phyloP scores from a whole-genome alignment of 768 basidiomycete genomes.

The Amanita phalloides region DNA sequence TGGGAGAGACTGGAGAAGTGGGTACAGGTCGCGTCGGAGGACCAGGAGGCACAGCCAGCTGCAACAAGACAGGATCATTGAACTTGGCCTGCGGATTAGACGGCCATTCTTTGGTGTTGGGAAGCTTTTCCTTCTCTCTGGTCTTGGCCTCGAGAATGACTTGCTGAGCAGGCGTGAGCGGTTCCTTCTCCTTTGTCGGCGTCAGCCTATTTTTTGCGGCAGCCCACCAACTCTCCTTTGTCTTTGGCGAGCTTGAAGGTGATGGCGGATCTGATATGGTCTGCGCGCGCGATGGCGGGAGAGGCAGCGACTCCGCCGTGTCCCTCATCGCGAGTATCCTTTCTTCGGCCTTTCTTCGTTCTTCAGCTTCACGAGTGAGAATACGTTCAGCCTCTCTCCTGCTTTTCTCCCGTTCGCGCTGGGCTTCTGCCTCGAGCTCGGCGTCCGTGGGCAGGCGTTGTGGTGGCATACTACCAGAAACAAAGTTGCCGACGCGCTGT shows the following conservation, averaged over 20 bases:
- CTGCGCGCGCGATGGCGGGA: slow-evolving; percentile 54
- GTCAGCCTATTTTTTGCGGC: slow-evolving; percentile 67
- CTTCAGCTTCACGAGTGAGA: slow-evolving; percentile 58
- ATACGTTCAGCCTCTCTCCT: slow-evolving; percentile 73
- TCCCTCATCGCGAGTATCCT: slow-evolving; percentile 70
- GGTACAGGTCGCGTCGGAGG: slow-evolving; percentile 30
- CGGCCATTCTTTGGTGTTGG: slow-evolving; percentile 48
- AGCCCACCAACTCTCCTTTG: slow-evolving; percentile 66
- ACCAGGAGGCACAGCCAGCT: slow-evolving; percentile 41
- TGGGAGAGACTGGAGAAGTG: slow-evolving; percentile 54
- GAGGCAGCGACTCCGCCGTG: slow-evolving; percentile 32
- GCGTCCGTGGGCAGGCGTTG: slow-evolving; percentile 52
- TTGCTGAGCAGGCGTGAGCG: slow-evolving; percentile 78
- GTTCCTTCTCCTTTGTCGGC: slow-evolving; percentile 64
- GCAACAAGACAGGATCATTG: slow-evolving; percentile 47
- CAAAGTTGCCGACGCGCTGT: slow-evolving; percentile 60
- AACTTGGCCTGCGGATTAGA: slow-evolving; percentile 39
- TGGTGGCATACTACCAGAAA: slow-evolving; percentile 36
- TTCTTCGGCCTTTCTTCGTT: slow-evolving; percentile 60
- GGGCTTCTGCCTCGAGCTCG: slow-evolving; percentile 74
- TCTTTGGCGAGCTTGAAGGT: slow-evolving; percentile 45
- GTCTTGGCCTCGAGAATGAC: slow-evolving; percentile 67
- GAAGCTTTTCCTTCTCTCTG: slow-evolving; percentile 45
- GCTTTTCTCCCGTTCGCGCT: slow-evolving; percentile 64
- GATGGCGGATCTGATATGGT: slow-evolving; percentile 48